phyloP scores from a whole-genome alignment of 2,329 filamentous ascomycete species.

The Grosmannia penicillata region DNA sequence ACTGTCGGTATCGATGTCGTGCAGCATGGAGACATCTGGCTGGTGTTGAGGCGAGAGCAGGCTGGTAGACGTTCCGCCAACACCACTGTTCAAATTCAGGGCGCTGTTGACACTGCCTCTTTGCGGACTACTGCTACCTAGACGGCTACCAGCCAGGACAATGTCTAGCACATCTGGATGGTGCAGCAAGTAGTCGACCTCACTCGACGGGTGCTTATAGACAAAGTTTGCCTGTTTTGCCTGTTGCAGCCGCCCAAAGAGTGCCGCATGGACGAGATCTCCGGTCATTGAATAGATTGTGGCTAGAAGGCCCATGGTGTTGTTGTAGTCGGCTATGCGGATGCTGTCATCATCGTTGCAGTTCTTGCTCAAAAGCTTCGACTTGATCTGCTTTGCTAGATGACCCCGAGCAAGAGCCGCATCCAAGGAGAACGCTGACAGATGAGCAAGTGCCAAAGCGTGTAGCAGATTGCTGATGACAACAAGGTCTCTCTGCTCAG shows the following conservation, averaged over 20 bases:
- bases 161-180: not conserved
- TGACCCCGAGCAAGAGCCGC: not conserved
- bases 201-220: not conserved
- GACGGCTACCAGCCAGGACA: too few relatives aligned
- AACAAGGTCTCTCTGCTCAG: not conserved
- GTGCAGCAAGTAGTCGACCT: not conserved
- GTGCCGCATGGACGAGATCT: not conserved
- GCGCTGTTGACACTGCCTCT: too few relatives aligned
- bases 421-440: not conserved
- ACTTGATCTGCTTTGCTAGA: not conserved
- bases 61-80: too few relatives aligned
- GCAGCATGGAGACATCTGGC: too few relatives aligned
- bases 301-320: not conserved
- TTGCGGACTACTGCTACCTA: too few relatives aligned
- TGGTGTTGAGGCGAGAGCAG: too few relatives aligned
- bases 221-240: not conserved
- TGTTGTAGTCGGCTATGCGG: not conserved
- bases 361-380: not conserved
- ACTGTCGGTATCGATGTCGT: not conserved
- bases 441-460: not conserved
- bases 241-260: not conserved
- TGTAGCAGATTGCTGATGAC: not conserved
- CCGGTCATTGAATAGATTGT: not conserved
- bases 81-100: not conserved
- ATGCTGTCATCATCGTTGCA: not conserved